Evolutionary conservation across 164 flowering plant genomes (phyloP), one percentile per base, ranked within the genome.

Genomic region (Amborella trichopoda): DNA sequence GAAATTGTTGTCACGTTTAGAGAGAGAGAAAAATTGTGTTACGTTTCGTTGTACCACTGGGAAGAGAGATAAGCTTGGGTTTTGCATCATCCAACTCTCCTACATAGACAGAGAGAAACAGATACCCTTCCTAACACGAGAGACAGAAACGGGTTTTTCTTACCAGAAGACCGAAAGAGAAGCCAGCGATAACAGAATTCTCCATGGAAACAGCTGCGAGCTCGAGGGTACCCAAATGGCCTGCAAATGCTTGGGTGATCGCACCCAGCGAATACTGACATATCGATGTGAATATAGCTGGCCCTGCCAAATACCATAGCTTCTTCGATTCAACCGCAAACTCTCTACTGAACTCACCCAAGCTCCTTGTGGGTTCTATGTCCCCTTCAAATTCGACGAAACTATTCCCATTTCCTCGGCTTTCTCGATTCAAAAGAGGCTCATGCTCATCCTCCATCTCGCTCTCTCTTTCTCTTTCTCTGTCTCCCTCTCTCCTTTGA

Each of bases 181-280:
- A 58, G 18, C 70, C 70, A 10, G 63, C 67, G 20, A 66, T 62
- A 52, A 62, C 70, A 54, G 51, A 58, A 52, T 66, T 62, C 54
- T 54, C 66, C 3, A 55, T 58, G 0, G 70, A 66, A 1, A 66
- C 63, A 1, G 67, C 70, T n/a, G 58, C 66, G 22, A 66, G 64
- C 50, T 66, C 70, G 6, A 62, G 63, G 2, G 61, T 54, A 11
- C 63, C 54, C 23, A 66, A 61, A 6, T 54, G 67, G 8, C 70
- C 70, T 0, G 63, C 67, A 20, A 61, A 66, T 22, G 55, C 70
- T 39, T 54, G 67, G 2, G 70, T 62, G 28, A 62, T 6, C 2
- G 55, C 63, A 2, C 70, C 70, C 2, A 66, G 51, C 1, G 70
- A 66, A 49, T 58, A 66, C 26, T 66, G 70, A 3, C 63, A 63